Evolutionary conservation across 1,139 yeast species (phyloP), one percentile per base, ranked within the genome.

Genomic region (Yamadazyma atlantica): DNA sequence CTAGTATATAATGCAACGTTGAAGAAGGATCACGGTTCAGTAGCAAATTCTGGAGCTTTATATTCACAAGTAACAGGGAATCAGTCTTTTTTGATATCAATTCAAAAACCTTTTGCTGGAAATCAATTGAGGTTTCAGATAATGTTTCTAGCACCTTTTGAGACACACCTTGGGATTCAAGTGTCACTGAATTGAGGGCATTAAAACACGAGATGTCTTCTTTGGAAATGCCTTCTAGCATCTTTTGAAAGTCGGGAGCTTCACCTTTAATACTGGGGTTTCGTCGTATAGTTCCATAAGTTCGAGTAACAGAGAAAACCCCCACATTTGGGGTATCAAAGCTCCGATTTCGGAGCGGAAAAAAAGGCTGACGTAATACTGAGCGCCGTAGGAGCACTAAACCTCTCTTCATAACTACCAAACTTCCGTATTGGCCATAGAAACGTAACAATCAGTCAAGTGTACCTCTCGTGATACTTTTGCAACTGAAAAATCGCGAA

Each of bases 1-100:
- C 36, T 4, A 38, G 19, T 4, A 45, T 34, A 29, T n/a, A 32
- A 43, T 19, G 9, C 22, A 19, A 19, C 8, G 22, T 6, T 19
- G 8, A 6, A 6, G 9, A 6, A 6, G 22, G 22, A 19, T 9
- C 22, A 9, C 9, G 22, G 22, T 19, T 19, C 22, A 9, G 9
- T 19, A 19, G 22, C 6, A 19, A 9, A 9, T 19, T 6, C 32
- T 35, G 41, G 7, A 45, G 27, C 13, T 35, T 12, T 4, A 41
- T 24, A 25, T 43, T 44, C 4, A 36, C 14, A 18, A 9, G 32
- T 5, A 37, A 21, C 11, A 31, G 4, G 4, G 6, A 4, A 13
- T 26, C 29, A 14, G n/a, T 13, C 4, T 6, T 7, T 26, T 26
- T 26, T 10, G 16, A 12, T n/a, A 4, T 13, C 12, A 26, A 26